Conservation (phyloP, 2,329 filamentous ascomycete genomes). For the Rutstroemia sp. region DNA sequence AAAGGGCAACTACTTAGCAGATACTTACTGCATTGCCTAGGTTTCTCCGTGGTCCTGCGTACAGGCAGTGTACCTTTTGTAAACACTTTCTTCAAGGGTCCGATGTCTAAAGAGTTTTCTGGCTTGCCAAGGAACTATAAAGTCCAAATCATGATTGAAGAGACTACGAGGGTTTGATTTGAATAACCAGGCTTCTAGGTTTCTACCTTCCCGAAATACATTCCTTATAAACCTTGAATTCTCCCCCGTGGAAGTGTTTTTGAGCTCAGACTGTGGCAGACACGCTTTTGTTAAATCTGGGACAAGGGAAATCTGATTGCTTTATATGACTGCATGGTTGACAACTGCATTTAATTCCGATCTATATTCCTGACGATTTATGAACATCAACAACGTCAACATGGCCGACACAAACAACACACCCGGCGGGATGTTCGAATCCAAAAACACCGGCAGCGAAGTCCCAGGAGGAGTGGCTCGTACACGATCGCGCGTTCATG, state of each 20-base stretch:
- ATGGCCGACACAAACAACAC: conserved; percentile 4
- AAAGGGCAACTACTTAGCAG: not conserved
- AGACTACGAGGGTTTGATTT: not conserved
- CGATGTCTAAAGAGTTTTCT: not conserved
- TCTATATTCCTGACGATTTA: not conserved
- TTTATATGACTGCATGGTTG: not conserved
- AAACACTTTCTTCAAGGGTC: not conserved
- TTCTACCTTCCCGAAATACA: not conserved
- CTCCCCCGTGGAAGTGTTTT: not conserved
- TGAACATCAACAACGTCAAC: not conserved
- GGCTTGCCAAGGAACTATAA: not conserved
- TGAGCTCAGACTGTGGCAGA: not conserved
- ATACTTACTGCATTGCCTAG: no score
- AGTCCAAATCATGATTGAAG: not conserved
- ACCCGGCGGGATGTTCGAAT: not conserved
- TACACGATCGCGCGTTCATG: not conserved
- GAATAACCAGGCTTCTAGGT: not conserved
- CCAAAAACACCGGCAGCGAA: not conserved
- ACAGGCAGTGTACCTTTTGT: not conserved
- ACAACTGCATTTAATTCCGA: no score
- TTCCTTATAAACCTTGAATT: not conserved
- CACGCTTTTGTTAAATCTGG: not conserved
- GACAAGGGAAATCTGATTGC: not conserved
- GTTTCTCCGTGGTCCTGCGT: not conserved
- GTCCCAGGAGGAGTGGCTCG: not conserved